Percentiles rank a stretch among this genome's conserved stretches.
These are phyloP conservation scores for Sclerospora graminicola DNA, from an alignment of 352 stramenopile species.

Conservation along the genomic window DNA sequence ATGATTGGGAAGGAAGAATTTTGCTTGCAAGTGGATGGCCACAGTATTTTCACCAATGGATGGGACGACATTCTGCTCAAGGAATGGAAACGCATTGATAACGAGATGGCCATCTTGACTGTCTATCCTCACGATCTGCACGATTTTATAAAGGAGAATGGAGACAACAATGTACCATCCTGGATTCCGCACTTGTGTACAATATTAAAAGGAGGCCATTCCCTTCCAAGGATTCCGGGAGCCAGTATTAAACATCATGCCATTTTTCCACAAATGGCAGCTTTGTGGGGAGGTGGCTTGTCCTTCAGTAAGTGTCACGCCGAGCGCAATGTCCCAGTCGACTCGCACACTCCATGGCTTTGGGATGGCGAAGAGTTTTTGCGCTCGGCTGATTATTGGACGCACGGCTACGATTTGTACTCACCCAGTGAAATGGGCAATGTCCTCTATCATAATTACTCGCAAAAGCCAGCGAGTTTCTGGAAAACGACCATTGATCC, in stretches of 20 bases:
- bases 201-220: slow-evolving; percentile 39
- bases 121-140: slow-evolving; percentile 70
- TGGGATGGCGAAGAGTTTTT: slow-evolving; percentile 62
- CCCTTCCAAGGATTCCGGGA: slow-evolving; percentile 48
- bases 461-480: slow-evolving; percentile 43
- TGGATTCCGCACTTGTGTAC: slow-evolving; percentile 64
- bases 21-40: slow-evolving; percentile 70
- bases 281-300: slow-evolving; percentile 59
- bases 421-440: slow-evolving; percentile 35
- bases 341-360: slow-evolving; percentile 66
- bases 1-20: slow-evolving; percentile 61
- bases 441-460: slow-evolving; percentile 66
- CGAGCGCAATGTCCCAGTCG: slow-evolving; percentile 45
- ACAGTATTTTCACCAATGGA: slow-evolving; percentile 74
- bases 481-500: slow-evolving; percentile 30
- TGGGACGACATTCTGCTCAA: slow-evolving; percentile 60
- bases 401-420: slow-evolving; percentile 59
- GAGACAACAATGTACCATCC: slow-evolving; percentile 50
- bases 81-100: slow-evolving; percentile 55
- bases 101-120: slow-evolving; percentile 73
- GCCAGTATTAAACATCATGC: slow-evolving; percentile 60
- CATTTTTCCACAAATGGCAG: slow-evolving; percentile 51
- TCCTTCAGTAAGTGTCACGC: slow-evolving; percentile 77
- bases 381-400: slow-evolving; percentile 45
- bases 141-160: slow-evolving; percentile 48